Percentiles rank a stretch among this genome's conserved stretches.
phyloP scores from a whole-genome alignment of 441 rosid species.

The Gossypium lobatum region DNA sequence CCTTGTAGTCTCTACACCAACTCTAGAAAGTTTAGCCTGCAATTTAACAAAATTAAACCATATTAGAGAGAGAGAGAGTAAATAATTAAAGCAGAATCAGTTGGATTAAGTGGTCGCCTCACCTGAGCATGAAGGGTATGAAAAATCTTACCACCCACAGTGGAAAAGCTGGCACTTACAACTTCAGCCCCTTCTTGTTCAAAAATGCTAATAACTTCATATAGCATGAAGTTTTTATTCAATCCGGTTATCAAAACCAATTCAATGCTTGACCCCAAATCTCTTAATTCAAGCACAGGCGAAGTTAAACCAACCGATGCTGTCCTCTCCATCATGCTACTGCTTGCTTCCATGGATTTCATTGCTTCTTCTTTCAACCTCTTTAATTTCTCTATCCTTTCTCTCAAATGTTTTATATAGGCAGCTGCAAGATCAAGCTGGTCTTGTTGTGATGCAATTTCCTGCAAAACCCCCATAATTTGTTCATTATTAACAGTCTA shows the following conservation, averaged over 20 bases:
- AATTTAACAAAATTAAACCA: neutral
- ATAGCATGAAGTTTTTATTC: constrained; percentile 36
- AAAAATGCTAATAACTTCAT: constrained; percentile 37
- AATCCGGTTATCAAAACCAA: constrained; percentile 37
- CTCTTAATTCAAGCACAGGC: constrained; percentile 38
- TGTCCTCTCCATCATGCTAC: neutral
- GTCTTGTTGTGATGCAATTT: constrained; percentile 37
- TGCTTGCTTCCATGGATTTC: neutral
- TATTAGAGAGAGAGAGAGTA: neutral
- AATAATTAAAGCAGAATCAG: neutral
- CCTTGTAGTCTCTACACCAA: constrained; percentile 56
- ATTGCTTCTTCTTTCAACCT: constrained; percentile 28
- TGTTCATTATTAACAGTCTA: no score
- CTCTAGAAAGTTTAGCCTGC: constrained; percentile 47
- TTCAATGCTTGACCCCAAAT: constrained; percentile 36
- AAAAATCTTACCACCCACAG: constrained; percentile 38
- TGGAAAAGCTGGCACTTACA: constrained; percentile 36
- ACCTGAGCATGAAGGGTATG: constrained; percentile 59
- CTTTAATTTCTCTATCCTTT: constrained; percentile 35
- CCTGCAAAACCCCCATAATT: constrained; percentile 17
- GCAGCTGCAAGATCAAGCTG: constrained; percentile 40
- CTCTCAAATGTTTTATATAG: constrained; percentile 37
- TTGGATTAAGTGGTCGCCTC: neutral
- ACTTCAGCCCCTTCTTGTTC: constrained; percentile 63
- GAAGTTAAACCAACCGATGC: constrained; percentile 11